Base-by-base conservation (phyloP, 257 asterid species). In the Solanum piurae region DNA sequence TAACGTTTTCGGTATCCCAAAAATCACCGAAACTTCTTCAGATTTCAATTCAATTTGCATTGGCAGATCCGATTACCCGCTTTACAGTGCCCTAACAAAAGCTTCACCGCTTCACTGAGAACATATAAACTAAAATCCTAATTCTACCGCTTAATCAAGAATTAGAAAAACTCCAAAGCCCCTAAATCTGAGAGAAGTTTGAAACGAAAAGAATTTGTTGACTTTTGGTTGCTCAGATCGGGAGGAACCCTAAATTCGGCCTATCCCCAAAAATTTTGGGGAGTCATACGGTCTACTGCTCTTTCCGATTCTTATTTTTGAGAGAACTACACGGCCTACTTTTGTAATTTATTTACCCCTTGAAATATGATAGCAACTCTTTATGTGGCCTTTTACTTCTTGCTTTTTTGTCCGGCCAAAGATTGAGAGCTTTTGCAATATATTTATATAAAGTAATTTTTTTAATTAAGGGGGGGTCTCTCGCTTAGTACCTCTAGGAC, bases 1-100 rank as follows among this genome's bases (percentile, higher is more conserved):
- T 4, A 92, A 89, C 34, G 52, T 90, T 94, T 93, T 90, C 96
- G 94, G 94, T 92, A 89, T 44, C 77, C 37, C 77, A 91, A 92
- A 92, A 87, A 60, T 89, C 90, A 90, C 96, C 93, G 91, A 90
- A 90, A 92, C 76, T 66, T 75, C 49, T 33, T 73, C 85, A 88
- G 87, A 87, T 38, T 89, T 86, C 87, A 40, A 91, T n/a, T 88
- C 90, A 88, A 94, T 90, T 92, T 68, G 93, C 94, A 93, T 93
- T 91, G 91, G 94, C 94, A 89, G 89, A 90, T 86, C 86, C 69
- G 31, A 10, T 18, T 46, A 33, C 86, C 20, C 71, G 7, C 18
- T 29, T 36, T 18, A 31, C 58, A 49, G 9, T 82, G 44, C 86
- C 71, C 29, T 29, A 82, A 82, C 42, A 82, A 29, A 27, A 25